A percentile compares a stretch with the other conserved stretches of the same genome.
Conservation (phyloP, 805 yeast genomes). For the Candida lessepsii region DNA sequence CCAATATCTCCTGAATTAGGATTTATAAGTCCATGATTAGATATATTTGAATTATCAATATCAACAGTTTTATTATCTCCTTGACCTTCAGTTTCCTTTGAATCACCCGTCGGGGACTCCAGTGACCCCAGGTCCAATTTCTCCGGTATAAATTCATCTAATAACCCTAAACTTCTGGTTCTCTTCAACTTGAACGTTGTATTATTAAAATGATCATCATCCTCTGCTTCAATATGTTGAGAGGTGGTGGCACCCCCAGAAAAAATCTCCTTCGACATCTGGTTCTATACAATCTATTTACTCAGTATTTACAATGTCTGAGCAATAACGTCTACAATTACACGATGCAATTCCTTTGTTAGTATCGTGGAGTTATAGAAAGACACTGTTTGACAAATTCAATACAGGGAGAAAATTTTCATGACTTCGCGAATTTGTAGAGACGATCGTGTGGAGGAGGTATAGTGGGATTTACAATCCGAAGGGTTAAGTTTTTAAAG, state of each 20-base stretch:
- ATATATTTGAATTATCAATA: too few relatives aligned
- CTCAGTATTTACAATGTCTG: neutral
- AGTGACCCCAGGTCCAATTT: neutral
- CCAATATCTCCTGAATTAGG: too few relatives aligned
- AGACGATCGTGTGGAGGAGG: neutral
- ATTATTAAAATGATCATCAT: slow-evolving; percentile 66
- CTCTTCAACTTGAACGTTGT: slow-evolving; percentile 74
- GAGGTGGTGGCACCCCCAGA: slow-evolving; percentile 63
- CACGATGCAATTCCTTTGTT: too few relatives aligned
- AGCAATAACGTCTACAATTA: neutral
- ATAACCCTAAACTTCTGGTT: slow-evolving; percentile 77
- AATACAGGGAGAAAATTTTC: slow-evolving; percentile 8
- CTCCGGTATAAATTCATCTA: slow-evolving; percentile 59
- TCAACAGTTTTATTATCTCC: too few relatives aligned
- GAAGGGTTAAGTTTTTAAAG: neutral
- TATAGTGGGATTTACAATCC: neutral
- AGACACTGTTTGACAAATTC: slow-evolving; percentile 4
- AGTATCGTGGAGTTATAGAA: neutral
- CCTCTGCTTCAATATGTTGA: slow-evolving; percentile 67
- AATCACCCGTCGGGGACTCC: neutral
- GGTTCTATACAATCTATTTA: neutral
- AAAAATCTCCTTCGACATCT: slow-evolving; percentile 31
- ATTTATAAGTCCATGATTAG: too few relatives aligned
- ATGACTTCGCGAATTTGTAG: slow-evolving; percentile 6
- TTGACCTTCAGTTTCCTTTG: neutral